Evolutionary conservation across 2,329 filamentous ascomycete species (phyloP), one percentile per base, ranked within the genome.

Genomic region (Bipolaris cookei): DNA sequence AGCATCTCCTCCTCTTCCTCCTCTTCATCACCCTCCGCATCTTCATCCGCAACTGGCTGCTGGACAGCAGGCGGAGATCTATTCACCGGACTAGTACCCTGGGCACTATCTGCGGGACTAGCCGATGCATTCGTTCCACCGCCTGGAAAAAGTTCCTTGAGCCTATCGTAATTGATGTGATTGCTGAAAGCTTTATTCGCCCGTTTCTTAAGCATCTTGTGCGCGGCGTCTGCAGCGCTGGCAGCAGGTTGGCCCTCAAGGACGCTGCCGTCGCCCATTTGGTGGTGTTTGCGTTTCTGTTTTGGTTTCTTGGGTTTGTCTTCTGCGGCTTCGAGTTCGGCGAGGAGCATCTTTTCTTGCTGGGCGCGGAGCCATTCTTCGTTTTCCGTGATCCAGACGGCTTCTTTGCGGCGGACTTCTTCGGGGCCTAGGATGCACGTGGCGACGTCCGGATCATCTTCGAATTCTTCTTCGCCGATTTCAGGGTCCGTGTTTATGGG

Each of bases 311-410:
- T 82, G 6, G 77, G 73, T 30, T 77, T 77, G 51, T 81, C 80
- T 32, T 80, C 79, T 11, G 81, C 82, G 59, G 84, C 82, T n/a
- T 81, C 81, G 16, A 87, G 75, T 34, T 92, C 91, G 57, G 88
- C 85, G 37, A 90, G 86, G 54, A 96, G 89, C 6, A 90, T 83
- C 76, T 95, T 96, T 58, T 90, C 87, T 71, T 97, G 92, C 71
- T 96, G 90, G 46, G 88, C 85, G 7, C 94, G 90, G 37, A 99
- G 82, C 85, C 93, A 99, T 65, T 96, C 92, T 73, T 95, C 92
- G 76, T 99, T 98, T 72, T 93, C 88, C 58, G 94, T 93, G 41
- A 96, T 88, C 95, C 95, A 99, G 50, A 98, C 90, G 58, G 88
- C 87, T 75, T 97, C 93, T 75, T 97, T 98, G 71, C 92, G 86